These are phyloP conservation scores for Blastomyces gilchristii DNA, from an alignment of 2,329 filamentous ascomycete species.

Conservation along the genomic window DNA sequence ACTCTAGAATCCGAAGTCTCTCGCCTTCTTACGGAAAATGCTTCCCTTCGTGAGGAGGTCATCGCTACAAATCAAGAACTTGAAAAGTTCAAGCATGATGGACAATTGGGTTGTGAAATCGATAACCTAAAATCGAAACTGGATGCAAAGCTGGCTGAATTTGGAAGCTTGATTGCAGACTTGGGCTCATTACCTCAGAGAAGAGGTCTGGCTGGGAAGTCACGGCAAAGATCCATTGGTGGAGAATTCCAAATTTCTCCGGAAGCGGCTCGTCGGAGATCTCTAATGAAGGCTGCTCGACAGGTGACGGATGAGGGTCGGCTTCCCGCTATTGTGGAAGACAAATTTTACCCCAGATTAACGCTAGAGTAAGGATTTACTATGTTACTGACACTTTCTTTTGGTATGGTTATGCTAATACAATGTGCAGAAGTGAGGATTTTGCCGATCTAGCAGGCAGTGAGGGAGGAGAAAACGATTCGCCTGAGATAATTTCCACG, in stretches of 20 bases:
- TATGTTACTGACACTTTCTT: background rate
- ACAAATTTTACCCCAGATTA: constrained; percentile 47
- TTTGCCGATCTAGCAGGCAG: constrained; percentile 23
- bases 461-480: constrained; percentile 20
- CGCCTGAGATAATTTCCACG: constrained; percentile 34
- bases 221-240: background rate
- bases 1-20: constrained; percentile 53
- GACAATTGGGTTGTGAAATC: constrained; percentile 39
- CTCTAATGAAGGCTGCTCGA: constrained; percentile 15
- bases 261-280: constrained; percentile 10
- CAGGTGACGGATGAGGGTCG: constrained; percentile 22
- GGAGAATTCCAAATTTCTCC: constrained; percentile 3
- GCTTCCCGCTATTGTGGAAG: constrained; percentile 51
- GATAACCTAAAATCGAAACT: constrained; percentile 45
- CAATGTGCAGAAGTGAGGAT: constrained; percentile 27
- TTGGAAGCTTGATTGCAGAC: constrained; percentile 45
- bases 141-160: constrained; percentile 47
- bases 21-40: constrained; percentile 50
- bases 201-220: background rate
- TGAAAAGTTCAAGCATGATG: constrained; percentile 38
- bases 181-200: constrained; percentile 38
- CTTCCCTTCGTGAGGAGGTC: constrained; percentile 49
- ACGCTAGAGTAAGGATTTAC: constrained; percentile 44
- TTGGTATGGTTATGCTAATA: constrained; percentile 6
- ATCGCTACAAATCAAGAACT: constrained; percentile 47